Evolutionary conservation across 2,329 filamentous ascomycete species (phyloP).

Genomic region (Neodidymelliopsis sp.): DNA sequence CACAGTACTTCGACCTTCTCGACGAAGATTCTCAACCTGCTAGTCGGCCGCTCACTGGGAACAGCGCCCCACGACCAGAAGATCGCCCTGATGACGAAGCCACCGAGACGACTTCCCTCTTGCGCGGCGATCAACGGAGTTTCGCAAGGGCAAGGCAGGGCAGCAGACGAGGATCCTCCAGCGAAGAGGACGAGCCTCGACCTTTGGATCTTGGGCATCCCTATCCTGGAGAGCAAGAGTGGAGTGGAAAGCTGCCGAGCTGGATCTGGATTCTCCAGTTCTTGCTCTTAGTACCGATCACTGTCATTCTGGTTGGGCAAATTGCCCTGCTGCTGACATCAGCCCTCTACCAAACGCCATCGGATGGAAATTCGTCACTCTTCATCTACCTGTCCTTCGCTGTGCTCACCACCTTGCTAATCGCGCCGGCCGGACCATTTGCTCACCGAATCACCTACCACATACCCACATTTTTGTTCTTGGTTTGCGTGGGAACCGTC

Average conservation of each 20-base stretch:
- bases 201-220: constrained; percentile 36
- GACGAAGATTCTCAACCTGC: constrained; percentile 39
- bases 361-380: constrained; percentile 79
- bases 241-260: constrained; percentile 79
- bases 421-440: constrained; percentile 82
- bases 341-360: constrained; percentile 79
- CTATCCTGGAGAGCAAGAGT: constrained; percentile 80
- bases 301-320: constrained; percentile 79
- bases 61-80: constrained; percentile 41
- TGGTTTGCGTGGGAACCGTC: constrained; percentile 76
- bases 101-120: constrained; percentile 65
- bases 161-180: constrained; percentile 48
- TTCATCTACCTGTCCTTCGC: constrained; percentile 76
- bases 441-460: constrained; percentile 87
- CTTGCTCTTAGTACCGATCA: constrained; percentile 78
- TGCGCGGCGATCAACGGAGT: constrained; percentile 60
- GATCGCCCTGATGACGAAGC: constrained; percentile 52
- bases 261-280: constrained; percentile 93
- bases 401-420: constrained; percentile 71
- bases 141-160: constrained; percentile 64
- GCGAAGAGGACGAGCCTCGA: constrained; percentile 50
- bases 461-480: constrained; percentile 76
- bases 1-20: constrained; percentile 57
- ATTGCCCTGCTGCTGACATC: constrained; percentile 75
- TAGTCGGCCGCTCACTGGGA: constrained; percentile 45